These are phyloP conservation scores for Lipomyces lipofer DNA, from an alignment of 805 yeast species.

Conservation along the genomic window DNA sequence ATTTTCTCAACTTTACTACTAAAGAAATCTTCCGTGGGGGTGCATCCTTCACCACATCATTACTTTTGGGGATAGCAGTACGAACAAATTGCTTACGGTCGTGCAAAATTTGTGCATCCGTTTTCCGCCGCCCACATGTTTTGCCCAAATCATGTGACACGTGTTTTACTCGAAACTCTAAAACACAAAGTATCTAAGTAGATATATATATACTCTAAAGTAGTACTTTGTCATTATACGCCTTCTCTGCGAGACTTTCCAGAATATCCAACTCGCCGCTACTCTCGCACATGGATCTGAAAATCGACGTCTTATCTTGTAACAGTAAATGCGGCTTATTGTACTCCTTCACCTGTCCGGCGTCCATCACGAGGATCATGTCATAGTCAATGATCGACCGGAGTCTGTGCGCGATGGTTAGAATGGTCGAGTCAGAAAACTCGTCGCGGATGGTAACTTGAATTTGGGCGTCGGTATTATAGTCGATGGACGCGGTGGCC, in stretches of 20 bases:
- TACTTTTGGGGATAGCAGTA: too few species aligned
- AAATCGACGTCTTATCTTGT: conserved; percentile 51
- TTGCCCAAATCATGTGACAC: too few species aligned
- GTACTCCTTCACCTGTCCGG: conserved; percentile 71
- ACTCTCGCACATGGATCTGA: conserved; percentile 74
- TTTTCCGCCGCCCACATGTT: too few species aligned
- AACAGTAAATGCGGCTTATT: conserved; percentile 67
- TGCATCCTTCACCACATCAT: too few species aligned
- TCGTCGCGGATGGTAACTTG: conserved; percentile 71
- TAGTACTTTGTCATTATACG: too few species aligned
- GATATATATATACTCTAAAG: too few species aligned
- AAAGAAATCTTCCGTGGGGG: too few species aligned
- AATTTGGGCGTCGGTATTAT: conserved; percentile 76
- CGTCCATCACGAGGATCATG: conserved; percentile 74
- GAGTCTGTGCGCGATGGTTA: conserved; percentile 84
- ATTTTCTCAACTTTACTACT: too few species aligned
- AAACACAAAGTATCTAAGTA: too few species aligned
- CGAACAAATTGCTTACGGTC: too few species aligned
- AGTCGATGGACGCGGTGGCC: conserved; percentile 71
- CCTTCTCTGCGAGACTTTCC: conserved; percentile 60
- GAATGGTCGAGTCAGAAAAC: conserved; percentile 66
- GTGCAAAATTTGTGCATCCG: too few species aligned
- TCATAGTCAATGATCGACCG: conserved; percentile 71
- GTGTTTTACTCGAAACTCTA: too few species aligned
- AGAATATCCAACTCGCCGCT: conserved; percentile 88